Base-by-base conservation (phyloP, 2,329 filamentous ascomycete genomes). In the Aspergillus sp. region DNA sequence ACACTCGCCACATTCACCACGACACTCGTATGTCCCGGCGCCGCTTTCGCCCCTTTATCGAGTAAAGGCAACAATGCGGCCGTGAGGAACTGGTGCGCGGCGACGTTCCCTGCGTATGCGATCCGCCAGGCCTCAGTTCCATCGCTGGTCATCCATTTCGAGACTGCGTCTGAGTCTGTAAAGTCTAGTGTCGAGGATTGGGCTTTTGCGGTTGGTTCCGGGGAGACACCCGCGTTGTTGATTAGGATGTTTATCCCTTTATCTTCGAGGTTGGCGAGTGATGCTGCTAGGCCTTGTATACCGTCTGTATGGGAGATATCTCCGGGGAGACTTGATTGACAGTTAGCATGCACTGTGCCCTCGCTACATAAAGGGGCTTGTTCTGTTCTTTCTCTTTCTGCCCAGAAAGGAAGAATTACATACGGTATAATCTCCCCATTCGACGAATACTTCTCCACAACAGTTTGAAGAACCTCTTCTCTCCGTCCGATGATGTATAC, bases 1-100 rank as follows among this genome's bases (percentile, higher is more conserved):
- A 76, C 72, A n/a, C 70, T 75, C 33, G 68, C 66, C 38, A 80
- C 72, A 41, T 81, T 80, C 49, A 81, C 70, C 27, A 82, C 67
- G 12, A 61, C 70, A 4, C 72, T 72, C 1, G 69, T 67, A 53
- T 75, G 76, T 5, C 73, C 73, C 0, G 70, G 70, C 1, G 71
- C 73, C 5, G 65, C 58, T 3, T 65, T 59, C 8, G 63, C 58
- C 5, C 73, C 76, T 45, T 76, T 76, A 1, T 71, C 72, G 1
- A 81, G 67, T 2, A 79, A 62, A 0, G 76, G 76, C 3, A 81
- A 62, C 55, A 81, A 75, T 1, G 74, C 75, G 49, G 77, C 76
- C 12, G 72, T 71, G 49, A 75, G 74, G 61, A 76, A 79, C 60
- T 74, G 79, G 27, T 70, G 66, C 30, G 67, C 70, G 1, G 69